Conservation (phyloP, 345 rosid species). For the Mangifera indica region DNA sequence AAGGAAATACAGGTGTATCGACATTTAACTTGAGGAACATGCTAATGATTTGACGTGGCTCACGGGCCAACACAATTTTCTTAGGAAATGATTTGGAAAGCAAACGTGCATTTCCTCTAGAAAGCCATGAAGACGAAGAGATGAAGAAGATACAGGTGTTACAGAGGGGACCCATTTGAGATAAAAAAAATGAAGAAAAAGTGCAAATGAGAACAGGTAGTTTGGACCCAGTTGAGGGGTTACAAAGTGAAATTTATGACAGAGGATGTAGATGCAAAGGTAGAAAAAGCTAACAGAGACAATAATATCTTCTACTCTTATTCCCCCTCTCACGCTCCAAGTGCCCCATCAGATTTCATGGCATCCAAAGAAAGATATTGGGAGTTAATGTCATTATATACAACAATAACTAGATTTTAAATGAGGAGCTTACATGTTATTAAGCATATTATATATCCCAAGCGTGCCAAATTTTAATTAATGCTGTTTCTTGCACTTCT, state of each 20-base stretch:
- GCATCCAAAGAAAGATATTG: no score
- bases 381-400: no score
- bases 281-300: slow-evolving; percentile 2
- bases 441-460: slow-evolving; percentile 2
- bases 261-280: slow-evolving; percentile 5
- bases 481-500: slow-evolving; percentile 2
- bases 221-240: no score
- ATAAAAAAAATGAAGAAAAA: slow-evolving; percentile 2
- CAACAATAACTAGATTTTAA: no score
- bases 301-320: no score
- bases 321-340: no score
- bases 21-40: no score
- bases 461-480: slow-evolving; percentile 2
- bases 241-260: slow-evolving; percentile 4
- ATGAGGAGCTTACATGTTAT: no score
- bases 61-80: no score
- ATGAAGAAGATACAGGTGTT: not conserved
- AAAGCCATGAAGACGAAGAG: not conserved
- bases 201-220: not conserved
- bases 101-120: not conserved
- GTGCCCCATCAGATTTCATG: no score
- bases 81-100: not conserved
- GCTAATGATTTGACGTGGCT: no score
- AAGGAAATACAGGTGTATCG: no score
- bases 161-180: not conserved